Evolutionary conservation across 164 flowering plant species (phyloP), one percentile per base, ranked within the genome.

Genomic region (Aristolochia contorta): DNA sequence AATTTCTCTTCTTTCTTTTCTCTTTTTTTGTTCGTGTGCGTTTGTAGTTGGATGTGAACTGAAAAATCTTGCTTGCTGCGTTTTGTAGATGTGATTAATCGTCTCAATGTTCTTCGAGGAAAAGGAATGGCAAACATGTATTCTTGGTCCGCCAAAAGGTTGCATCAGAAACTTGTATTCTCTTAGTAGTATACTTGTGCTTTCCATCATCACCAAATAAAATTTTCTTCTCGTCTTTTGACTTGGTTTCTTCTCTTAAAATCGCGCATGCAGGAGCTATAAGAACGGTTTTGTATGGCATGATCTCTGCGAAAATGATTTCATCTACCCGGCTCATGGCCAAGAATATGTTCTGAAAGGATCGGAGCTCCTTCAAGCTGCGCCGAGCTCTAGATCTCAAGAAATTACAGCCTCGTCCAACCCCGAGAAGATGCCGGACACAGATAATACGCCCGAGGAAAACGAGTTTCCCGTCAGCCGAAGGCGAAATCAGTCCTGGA

Each of bases 271-370:
- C 79, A 93, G 99, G 87, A 80, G 91, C 76, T 90, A 88, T 76
- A 91, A 77, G 64, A 91, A 80, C 37, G 97, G 96, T 47, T 93
- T 86, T 64, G 97, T 93, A 22, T 90, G 99, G 99, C 95, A 88
- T 41, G 96, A 93, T 71, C 82, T 93, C 48, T 57, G 78, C 6
- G 97, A 88, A 48, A 70, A 80, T 63, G 99, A 90, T 67, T 80
- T 84, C 75, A 86, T 93, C 41, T 76, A 79, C 65, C 99, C 97
- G 4, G 79, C 81, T 0, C 87, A 86, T 59, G 96, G 91, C 53
- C 82, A 85, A 16, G 99, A 93, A 62, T 91, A 93, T 75, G 83
- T 93, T 24, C 95, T 93, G 65, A 93, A 93, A 60, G 99, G 97
- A 47, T 90, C 99, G 2, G 93, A 88, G 80, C 76, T 90, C 57